Evolutionary conservation across 2,329 filamentous ascomycete genomes (phyloP).

Genomic region (Leptographium procerum): DNA sequence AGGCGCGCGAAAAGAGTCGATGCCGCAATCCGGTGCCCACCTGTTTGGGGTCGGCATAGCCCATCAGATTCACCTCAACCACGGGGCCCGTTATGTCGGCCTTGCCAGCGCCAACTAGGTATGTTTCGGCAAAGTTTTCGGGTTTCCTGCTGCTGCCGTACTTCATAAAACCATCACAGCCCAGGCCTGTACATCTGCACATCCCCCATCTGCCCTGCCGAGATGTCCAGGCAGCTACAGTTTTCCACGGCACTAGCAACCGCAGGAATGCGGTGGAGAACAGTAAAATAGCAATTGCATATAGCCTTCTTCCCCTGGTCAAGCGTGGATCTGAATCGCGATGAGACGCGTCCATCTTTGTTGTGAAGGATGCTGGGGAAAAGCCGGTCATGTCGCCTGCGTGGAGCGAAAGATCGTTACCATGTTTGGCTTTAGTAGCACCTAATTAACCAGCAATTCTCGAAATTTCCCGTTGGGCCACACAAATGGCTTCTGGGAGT

Average conservation of each 20-base stretch:
- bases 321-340: background rate
- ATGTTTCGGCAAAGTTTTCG: conserved; percentile 24
- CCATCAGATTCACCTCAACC: conserved; percentile 82
- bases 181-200: background rate
- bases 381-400: background rate
- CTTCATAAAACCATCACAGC: background rate
- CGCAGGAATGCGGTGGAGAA: background rate
- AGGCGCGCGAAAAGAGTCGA: conserved; percentile 73
- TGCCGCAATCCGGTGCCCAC: conserved; percentile 76
- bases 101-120: conserved; percentile 40
- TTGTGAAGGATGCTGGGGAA: background rate
- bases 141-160: background rate
- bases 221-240: background rate
- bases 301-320: background rate
- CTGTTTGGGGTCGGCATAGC: conserved; percentile 71
- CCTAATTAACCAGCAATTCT: background rate
- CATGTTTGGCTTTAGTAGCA: too few relatives aligned
- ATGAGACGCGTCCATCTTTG: background rate
- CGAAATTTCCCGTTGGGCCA: background rate
- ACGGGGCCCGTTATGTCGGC: conserved; percentile 56
- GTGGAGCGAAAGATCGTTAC: background rate
- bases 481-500: background rate
- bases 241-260: background rate
- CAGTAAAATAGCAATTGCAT: background rate
- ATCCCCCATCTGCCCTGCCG: background rate